Base-by-base conservation (phyloP, 208 protist species). In the Acanthamoeba sp. region DNA sequence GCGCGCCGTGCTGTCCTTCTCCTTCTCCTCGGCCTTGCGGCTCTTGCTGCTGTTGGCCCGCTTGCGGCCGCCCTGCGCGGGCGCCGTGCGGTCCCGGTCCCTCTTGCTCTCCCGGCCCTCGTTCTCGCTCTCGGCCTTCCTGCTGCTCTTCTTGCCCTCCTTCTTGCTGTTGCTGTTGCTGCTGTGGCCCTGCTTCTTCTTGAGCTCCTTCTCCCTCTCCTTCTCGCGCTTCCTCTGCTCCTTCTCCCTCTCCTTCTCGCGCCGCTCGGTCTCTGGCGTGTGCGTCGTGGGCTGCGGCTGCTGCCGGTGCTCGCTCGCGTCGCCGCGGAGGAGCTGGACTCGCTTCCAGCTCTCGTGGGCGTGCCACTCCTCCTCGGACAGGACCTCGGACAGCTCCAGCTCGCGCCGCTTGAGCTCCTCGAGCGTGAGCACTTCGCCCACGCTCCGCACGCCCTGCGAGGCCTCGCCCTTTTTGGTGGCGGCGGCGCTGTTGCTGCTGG, bases 401-500 rank as follows among this genome's bases (percentile, higher is more conserved):
- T 85, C 76, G 76, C 76, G 76, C 45, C 76, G 38, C 76, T 85
- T 85, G 32, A 85, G 76, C 76, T 85, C 76, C 45, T 85, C 76
- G 5, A 85, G 76, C 20, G 76, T 85, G 1, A 85, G 45, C 1
- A 85, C 76, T 42, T 85, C 76, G 45, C 76, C 45, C 42, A 57
- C 45, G 45, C n/a, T 32, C 16, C 27, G 20, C 38, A 50, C 18
- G 42, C 76, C 38, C 36, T 38, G 69, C 69, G 36, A 38, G 69
- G 29, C 7, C 27, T 24, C 27, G 76, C 45, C 76, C 45, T 59
- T 59, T 12, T 59, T 59, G 52, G 2, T 12, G 18, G 18, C 14
- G 20, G 34, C 38, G 64, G 29, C 64, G 64, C 20, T 73, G 64
- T 27, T 27, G 59, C 14, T 10, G 52, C 20, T 59, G 52, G 52